Percentiles rank a stretch among this genome's conserved stretches.
phyloP scores from a whole-genome alignment of 108 stramenopile species.

The Cyclostephanos invisitatus region DNA sequence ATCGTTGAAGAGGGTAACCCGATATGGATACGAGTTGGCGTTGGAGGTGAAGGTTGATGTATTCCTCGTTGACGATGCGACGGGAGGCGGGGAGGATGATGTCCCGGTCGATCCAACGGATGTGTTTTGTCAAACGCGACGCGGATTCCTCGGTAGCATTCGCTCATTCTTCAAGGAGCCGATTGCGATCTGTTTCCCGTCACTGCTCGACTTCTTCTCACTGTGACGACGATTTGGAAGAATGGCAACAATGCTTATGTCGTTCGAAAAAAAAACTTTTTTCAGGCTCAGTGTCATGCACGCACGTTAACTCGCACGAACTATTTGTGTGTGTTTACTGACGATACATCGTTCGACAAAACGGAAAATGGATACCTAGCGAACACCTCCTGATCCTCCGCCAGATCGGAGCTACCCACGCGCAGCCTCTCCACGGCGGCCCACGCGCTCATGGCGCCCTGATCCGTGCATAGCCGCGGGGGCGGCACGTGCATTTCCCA shows the following conservation, averaged over 20 bases:
- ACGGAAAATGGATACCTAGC: slow-evolving; percentile 83
- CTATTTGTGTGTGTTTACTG: neutral
- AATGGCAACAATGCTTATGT: neutral
- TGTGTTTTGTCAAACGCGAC: slow-evolving; percentile 43
- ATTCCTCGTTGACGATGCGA: slow-evolving; percentile 13
- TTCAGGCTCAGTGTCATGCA: neutral
- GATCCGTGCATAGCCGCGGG: slow-evolving; percentile 95
- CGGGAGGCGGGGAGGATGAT: slow-evolving; percentile 22
- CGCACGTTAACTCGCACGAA: neutral
- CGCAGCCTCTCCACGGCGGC: slow-evolving; percentile 89
- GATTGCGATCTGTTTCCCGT: slow-evolving; percentile 56
- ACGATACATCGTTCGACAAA: slow-evolving; percentile 11
- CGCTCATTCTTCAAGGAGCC: slow-evolving; percentile 65
- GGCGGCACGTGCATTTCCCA: slow-evolving; percentile 92
- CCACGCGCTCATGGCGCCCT: slow-evolving; percentile 96
- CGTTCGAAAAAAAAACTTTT: neutral
- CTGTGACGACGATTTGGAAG: slow-evolving; percentile 2
- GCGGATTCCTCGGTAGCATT: slow-evolving; percentile 35
- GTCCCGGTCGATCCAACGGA: slow-evolving; percentile 8
- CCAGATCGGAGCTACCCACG: slow-evolving; percentile 82
- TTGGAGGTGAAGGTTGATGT: slow-evolving; percentile 29
- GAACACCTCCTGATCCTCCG: slow-evolving; percentile 74
- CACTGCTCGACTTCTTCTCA: slow-evolving; percentile 58
- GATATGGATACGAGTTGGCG: slow-evolving; percentile 3
- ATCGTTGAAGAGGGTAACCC: slow-evolving; percentile 5